Evolutionary conservation across 768 basidiomycete genomes (phyloP).

Genomic region (Pleurotus eryngii): DNA sequence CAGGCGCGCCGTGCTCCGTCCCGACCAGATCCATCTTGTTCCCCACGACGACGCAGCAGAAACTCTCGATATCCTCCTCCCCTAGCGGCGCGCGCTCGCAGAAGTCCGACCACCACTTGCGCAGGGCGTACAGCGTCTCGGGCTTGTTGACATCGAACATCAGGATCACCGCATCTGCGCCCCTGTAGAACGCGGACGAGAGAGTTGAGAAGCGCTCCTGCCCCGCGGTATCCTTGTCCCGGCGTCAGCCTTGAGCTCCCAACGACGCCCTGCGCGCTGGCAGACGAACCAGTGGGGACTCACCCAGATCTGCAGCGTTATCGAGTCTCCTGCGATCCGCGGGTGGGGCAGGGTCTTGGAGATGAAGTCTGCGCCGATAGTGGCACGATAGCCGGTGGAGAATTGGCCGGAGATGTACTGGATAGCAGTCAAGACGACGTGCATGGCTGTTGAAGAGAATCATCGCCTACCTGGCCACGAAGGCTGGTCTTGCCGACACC

Average conservation of each 20-base stretch:
- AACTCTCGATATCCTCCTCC: constrained; percentile 59
- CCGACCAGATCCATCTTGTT: constrained; percentile 70
- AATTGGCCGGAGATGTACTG: constrained; percentile 79
- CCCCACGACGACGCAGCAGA: constrained; percentile 74
- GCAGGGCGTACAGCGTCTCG: constrained; percentile 53
- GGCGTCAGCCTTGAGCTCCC: no score
- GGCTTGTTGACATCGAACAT: constrained; percentile 78
- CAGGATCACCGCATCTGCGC: constrained; percentile 77
- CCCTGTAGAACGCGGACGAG: constrained; percentile 80
- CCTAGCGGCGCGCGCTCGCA: constrained; percentile 58
- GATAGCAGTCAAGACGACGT: not conserved
- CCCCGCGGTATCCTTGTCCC: constrained; percentile 82
- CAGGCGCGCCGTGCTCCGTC: constrained; percentile 12
- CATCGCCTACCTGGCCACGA: constrained; percentile 58
- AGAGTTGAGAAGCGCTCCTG: constrained; percentile 86
- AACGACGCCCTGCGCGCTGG: no score
- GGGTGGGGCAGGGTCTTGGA: constrained; percentile 69
- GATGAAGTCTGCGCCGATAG: constrained; percentile 89
- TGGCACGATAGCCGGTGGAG: constrained; percentile 74
- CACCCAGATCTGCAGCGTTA: constrained; percentile 66
- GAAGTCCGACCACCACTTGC: constrained; percentile 82
- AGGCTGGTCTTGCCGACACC: constrained; percentile 86
- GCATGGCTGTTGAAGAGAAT: not conserved
- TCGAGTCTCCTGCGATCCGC: constrained; percentile 45
- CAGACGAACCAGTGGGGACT: no score